These are phyloP conservation scores for Trifolium pratense DNA, from an alignment of 306 rosid genomes.

Conservation along the genomic window DNA sequence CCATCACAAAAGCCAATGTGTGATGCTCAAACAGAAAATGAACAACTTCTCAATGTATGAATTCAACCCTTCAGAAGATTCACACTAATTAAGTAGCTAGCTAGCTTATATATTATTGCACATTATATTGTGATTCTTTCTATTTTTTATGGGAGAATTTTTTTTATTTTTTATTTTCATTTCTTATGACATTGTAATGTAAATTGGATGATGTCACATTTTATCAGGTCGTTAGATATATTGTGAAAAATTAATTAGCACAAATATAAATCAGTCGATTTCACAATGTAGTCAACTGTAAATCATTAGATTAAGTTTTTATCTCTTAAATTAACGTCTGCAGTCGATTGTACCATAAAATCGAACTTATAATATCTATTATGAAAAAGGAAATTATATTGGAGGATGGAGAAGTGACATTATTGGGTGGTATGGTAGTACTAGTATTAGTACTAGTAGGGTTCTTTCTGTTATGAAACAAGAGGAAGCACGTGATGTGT, in stretches of 20 bases:
- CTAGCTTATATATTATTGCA: neutral
- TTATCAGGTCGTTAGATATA: neutral
- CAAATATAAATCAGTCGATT: neutral
- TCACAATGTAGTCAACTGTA: neutral
- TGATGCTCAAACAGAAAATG: constrained; percentile 55
- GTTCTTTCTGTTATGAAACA: constrained; percentile 52
- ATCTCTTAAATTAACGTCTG: neutral
- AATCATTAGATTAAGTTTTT: too few relatives aligned
- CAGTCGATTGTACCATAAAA: neutral
- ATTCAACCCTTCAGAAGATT: neutral
- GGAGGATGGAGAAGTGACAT: constrained; percentile 11
- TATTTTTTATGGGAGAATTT: neutral
- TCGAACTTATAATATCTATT: neutral
- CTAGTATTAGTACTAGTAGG: constrained; percentile 38
- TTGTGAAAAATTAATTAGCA: constrained; percentile 37
- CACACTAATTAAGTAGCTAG: constrained; percentile 31
- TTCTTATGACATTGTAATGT: constrained; percentile 5
- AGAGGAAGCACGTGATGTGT: constrained; percentile 72
- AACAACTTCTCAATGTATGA: constrained; percentile 62
- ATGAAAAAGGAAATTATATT: neutral
- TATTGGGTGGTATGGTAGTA: constrained; percentile 45
- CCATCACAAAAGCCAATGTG: constrained; percentile 41
- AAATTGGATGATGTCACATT: constrained; percentile 39
- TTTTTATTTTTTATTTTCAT: neutral
- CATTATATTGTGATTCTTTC: constrained; percentile 46